Evolutionary conservation across 2,329 filamentous ascomycete species (phyloP).

Genomic region (Colletotrichum falcatum): DNA sequence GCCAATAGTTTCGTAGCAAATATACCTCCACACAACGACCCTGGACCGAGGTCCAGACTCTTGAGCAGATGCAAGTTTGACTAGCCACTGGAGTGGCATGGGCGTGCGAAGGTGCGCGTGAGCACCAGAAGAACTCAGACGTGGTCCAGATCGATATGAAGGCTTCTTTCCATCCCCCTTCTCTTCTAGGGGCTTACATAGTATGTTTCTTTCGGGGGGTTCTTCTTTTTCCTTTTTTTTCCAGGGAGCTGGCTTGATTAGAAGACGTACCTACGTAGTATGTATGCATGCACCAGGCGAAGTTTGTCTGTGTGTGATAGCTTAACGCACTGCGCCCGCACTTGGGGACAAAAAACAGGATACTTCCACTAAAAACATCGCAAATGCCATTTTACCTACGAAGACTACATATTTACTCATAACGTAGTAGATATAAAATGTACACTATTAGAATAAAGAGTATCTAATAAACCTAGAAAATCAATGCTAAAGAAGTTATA

Average conservation of each 20-base stretch:
- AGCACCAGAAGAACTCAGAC: background rate
- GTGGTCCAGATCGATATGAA: background rate
- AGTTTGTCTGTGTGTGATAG: background rate
- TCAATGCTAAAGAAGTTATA: no score
- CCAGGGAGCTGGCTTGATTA: background rate
- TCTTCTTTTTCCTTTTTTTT: background rate
- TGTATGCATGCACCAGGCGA: background rate
- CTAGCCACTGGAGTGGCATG: background rate
- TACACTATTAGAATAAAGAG: no score
- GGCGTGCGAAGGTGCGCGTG: background rate
- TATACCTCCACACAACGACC: background rate
- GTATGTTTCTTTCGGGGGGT: background rate
- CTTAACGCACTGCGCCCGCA: no score
- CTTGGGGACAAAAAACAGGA: no score
- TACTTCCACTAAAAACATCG: no score
- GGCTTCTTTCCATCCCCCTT: background rate
- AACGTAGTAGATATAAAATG: no score
- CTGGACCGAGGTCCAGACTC: background rate
- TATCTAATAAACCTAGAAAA: no score
- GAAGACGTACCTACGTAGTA: background rate
- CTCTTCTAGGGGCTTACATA: background rate
- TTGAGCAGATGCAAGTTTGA: background rate
- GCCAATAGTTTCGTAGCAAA: conserved; percentile 1
- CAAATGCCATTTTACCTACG: no score
- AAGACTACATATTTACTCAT: no score